A percentile compares a stretch with the other conserved stretches of the same genome.
Conservation (phyloP, 805 yeast species). For the Metschnikowia reukaufii region DNA sequence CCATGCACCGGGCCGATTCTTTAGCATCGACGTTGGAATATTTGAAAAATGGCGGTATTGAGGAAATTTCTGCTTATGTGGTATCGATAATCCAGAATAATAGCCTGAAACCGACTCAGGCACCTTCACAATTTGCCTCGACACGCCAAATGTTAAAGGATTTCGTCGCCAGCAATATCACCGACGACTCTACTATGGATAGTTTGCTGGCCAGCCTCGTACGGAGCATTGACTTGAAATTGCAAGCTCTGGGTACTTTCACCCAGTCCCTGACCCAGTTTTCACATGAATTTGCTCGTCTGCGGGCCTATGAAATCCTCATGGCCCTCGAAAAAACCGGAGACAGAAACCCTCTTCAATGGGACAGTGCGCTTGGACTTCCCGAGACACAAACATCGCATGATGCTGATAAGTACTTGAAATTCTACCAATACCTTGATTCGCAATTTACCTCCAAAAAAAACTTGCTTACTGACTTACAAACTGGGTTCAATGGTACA, state of each 20-base stretch:
- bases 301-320: slow-evolving; percentile 52
- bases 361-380: slow-evolving; percentile 47
- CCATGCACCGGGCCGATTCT: slow-evolving; percentile 20
- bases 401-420: slow-evolving; percentile 45
- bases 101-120: background rate
- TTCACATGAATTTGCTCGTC: slow-evolving; percentile 48
- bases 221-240: slow-evolving; percentile 26
- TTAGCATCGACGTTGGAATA: slow-evolving; percentile 19
- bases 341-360: slow-evolving; percentile 50
- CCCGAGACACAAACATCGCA: slow-evolving; percentile 45
- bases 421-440: slow-evolving; percentile 37
- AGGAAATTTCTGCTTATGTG: slow-evolving; percentile 25
- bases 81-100: background rate
- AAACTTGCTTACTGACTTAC: background rate
- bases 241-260: slow-evolving; percentile 2
- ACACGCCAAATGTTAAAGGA: slow-evolving; percentile 50
- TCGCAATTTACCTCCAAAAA: slow-evolving; percentile 4
- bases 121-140: slow-evolving; percentile 28
- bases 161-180: slow-evolving; percentile 55
- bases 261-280: slow-evolving; percentile 6
- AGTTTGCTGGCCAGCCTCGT: slow-evolving; percentile 44
- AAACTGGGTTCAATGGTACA: background rate
- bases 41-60: slow-evolving; percentile 24
- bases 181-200: slow-evolving; percentile 45
- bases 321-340: slow-evolving; percentile 22